Evolutionary conservation across 129 eudicot species (phyloP).

Genomic region (Smallanthus sonchifolius): DNA sequence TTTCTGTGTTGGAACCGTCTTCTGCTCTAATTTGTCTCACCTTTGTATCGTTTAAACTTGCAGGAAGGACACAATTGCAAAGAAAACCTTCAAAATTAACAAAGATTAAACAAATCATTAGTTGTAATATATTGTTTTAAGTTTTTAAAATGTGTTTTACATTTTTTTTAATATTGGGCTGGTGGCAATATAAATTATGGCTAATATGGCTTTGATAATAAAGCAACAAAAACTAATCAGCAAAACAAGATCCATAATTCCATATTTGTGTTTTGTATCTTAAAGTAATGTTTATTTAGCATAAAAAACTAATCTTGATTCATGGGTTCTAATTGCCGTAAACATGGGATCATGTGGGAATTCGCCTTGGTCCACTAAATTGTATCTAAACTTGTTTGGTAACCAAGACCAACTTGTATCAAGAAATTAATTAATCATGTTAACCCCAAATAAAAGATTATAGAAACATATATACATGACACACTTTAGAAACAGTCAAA

Average conservation of each 20-base stretch:
- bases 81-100: slow-evolving; percentile 50
- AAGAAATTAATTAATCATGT: slow-evolving; percentile 22
- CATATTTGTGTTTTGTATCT: slow-evolving; percentile 22
- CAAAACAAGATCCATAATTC: slow-evolving; percentile 30
- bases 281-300: slow-evolving; percentile 16
- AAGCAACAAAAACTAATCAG: background rate
- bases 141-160: background rate
- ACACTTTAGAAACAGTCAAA: background rate
- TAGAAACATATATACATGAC: background rate
- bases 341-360: slow-evolving; percentile 37
- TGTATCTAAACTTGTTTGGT: slow-evolving; percentile 11
- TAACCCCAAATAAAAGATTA: background rate
- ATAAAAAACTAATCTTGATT: slow-evolving; percentile 23
- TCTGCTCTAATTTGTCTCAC: slow-evolving; percentile 60
- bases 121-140: background rate
- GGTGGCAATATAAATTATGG: background rate
- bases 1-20: slow-evolving; percentile 44
- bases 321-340: slow-evolving; percentile 20
- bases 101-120: background rate
- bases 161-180: background rate
- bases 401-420: slow-evolving; percentile 15
- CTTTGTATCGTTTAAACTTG: slow-evolving; percentile 63
- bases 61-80: slow-evolving; percentile 90
- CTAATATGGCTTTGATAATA: background rate
- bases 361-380: slow-evolving; percentile 27